A percentile compares a stretch with the other conserved stretches of the same genome.
Conservation (phyloP, 306 rosid species). For the Coriaria nepalensis region DNA sequence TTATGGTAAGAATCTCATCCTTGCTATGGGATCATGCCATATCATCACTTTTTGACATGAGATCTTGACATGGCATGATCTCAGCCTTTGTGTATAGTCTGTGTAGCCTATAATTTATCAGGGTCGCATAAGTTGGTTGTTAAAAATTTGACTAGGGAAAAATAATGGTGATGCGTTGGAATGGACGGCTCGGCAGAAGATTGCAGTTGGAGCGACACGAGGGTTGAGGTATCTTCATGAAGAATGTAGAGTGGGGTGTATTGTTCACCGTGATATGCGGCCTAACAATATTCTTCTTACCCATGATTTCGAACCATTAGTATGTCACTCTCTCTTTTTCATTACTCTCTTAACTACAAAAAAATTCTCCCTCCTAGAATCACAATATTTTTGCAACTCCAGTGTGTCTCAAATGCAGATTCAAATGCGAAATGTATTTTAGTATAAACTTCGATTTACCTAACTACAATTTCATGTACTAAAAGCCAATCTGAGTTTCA, state of each 20-base stretch:
- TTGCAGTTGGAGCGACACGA: constrained; percentile 91
- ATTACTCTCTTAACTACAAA: neutral
- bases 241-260: constrained; percentile 99
- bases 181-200: constrained; percentile 76
- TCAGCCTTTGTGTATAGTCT: too few relatives aligned
- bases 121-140: too few relatives aligned
- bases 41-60: too few relatives aligned
- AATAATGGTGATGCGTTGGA: constrained; percentile 31
- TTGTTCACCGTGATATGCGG: constrained; percentile 89
- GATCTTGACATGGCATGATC: too few relatives aligned
- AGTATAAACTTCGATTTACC: too few relatives aligned
- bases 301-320: constrained; percentile 94
- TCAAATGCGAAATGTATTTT: neutral
- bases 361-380: neutral
- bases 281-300: constrained; percentile 96
- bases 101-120: too few relatives aligned
- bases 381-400: neutral
- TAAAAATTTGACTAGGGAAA: constrained; percentile 30
- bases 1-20: constrained; percentile 36
- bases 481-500: constrained; percentile 16
- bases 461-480: too few relatives aligned
- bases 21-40: too few relatives aligned
- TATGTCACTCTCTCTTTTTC: constrained; percentile 25
- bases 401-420: neutral
- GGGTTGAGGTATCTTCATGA: constrained; percentile 98